These are phyloP conservation scores for Melaleuca alternifolia DNA, from an alignment of 345 rosid species.

Conservation along the genomic window DNA sequence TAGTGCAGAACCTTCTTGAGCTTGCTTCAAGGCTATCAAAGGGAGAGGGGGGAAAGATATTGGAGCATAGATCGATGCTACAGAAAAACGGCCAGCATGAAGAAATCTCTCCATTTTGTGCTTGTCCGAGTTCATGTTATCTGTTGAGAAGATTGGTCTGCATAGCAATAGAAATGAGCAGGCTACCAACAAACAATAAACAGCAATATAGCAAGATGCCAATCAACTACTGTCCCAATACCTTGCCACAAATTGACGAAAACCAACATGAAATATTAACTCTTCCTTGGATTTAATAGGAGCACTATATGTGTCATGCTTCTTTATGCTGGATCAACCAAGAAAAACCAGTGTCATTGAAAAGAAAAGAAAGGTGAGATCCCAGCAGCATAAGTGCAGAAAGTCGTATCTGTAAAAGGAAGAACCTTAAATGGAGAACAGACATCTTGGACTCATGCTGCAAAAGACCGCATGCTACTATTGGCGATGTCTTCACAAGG, in stretches of 20 bases:
- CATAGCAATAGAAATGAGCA: not conserved
- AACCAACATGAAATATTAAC: slow-evolving; percentile 84
- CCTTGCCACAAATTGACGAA: slow-evolving; percentile 91
- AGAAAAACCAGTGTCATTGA: not conserved
- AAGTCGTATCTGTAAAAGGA: not conserved
- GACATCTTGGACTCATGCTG: slow-evolving; percentile 98
- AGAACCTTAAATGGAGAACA: slow-evolving; percentile 87
- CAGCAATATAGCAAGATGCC: not conserved
- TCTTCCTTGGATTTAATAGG: slow-evolving; percentile 92
- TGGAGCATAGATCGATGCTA: slow-evolving; percentile 85
- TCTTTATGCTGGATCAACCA: slow-evolving; percentile 51
- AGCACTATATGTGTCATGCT: slow-evolving; percentile 59
- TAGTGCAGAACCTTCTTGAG: slow-evolving; percentile 30
- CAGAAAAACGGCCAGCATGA: slow-evolving; percentile 64
- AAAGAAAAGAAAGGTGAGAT: not conserved
- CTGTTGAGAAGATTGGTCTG: slow-evolving; percentile 88
- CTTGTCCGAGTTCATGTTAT: slow-evolving; percentile 70
- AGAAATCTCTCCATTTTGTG: slow-evolving; percentile 98
- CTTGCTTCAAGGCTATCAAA: slow-evolving; percentile 59
- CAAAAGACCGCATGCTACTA: slow-evolving; percentile 72
- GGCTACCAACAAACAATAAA: not conserved
- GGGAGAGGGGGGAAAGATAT: slow-evolving; percentile 82
- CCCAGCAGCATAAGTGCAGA: not conserved
- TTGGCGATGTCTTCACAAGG: slow-evolving; percentile 30
- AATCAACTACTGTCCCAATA: slow-evolving; percentile 3